Base-by-base conservation (phyloP, 192 early-diverging fungal genomes). In the Cetraspora pellucida region DNA sequence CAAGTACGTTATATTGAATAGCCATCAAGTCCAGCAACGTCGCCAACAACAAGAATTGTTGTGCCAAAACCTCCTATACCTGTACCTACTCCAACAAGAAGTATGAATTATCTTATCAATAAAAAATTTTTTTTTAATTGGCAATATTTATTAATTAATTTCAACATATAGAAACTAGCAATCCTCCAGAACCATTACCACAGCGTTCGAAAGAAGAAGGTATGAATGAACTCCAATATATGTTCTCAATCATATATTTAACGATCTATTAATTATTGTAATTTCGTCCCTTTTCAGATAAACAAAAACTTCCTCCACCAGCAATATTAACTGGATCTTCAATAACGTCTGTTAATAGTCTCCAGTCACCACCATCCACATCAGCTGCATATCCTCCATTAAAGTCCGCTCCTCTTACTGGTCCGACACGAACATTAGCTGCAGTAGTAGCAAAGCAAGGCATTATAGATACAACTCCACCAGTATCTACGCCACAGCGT, bases 381-480 rank as follows among this genome's bases (percentile, higher is more conserved):
- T 21, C 59, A 61, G 14, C 23, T 11, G 14, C 59, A 61, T 57
- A 57, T 10, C 59, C 59, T 23, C 28, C 28, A 61, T 25, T 25
- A 31, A 61, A 61, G 10, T 61, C 59, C 19, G 50, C 50, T 19
- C 50, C 50, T 54, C 50, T 54, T 54, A 54, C 50, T 23, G 59
- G 59, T 27, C 5, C 19, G 6, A 23, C 9, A 49, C 44, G 54
- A n/a, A 31, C 50, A 58, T 25, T 72, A 28, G 59, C 59, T 31
- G 59, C 77, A 72, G 78, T 74, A 72, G 78, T 74, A 61, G 70
- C 66, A 78, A 83, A 61, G 31, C 57, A 71, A 87, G 81, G 64
- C 78, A 78, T 31, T 14, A 46, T 74, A 47, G 82, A 85, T 52
- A 70, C 78, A 14, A 10, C 50, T 4, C 50, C 13, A 13, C 16